These are phyloP conservation scores for Orbilia blumenaviensis DNA, from an alignment of 2,329 filamentous ascomycete species.

Conservation along the genomic window DNA sequence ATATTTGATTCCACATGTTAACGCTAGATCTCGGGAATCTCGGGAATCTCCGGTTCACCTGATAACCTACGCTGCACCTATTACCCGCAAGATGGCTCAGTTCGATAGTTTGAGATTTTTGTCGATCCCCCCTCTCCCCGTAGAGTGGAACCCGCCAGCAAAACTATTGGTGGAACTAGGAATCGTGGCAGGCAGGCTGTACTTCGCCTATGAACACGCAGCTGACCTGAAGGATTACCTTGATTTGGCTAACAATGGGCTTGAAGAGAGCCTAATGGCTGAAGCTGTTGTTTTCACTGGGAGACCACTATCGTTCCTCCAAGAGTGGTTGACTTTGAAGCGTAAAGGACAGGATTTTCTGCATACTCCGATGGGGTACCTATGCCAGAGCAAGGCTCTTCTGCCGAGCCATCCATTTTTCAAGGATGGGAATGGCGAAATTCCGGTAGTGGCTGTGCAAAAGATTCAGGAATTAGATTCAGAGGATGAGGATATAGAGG, in stretches of 20 bases:
- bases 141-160: slow-evolving; percentile 62
- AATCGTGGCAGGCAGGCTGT: slow-evolving; percentile 70
- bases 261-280: slow-evolving; percentile 15
- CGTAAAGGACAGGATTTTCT: slow-evolving; percentile 68
- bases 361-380: slow-evolving; percentile 70
- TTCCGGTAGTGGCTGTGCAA: background rate
- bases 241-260: background rate
- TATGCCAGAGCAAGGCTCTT: slow-evolving; percentile 67
- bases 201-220: slow-evolving; percentile 67
- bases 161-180: slow-evolving; percentile 71
- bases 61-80: slow-evolving; percentile 69
- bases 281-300: slow-evolving; percentile 56
- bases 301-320: slow-evolving; percentile 64
- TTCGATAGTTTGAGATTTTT: slow-evolving; percentile 69
- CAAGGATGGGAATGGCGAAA: background rate
- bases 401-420: slow-evolving; percentile 67
- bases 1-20: slow-evolving; percentile 34
- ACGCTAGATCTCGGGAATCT: slow-evolving; percentile 6
- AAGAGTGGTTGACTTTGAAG: slow-evolving; percentile 68
- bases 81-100: slow-evolving; percentile 69
- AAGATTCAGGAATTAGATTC: background rate
- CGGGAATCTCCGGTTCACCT: slow-evolving; percentile 62
- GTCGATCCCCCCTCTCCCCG: slow-evolving; percentile 64
- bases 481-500: background rate
- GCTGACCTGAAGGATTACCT: slow-evolving; percentile 58